Percentiles rank a stretch among this genome's conserved stretches.
Conservation (phyloP, 352 stramenopile species). For the Blastocystis hominis region DNA sequence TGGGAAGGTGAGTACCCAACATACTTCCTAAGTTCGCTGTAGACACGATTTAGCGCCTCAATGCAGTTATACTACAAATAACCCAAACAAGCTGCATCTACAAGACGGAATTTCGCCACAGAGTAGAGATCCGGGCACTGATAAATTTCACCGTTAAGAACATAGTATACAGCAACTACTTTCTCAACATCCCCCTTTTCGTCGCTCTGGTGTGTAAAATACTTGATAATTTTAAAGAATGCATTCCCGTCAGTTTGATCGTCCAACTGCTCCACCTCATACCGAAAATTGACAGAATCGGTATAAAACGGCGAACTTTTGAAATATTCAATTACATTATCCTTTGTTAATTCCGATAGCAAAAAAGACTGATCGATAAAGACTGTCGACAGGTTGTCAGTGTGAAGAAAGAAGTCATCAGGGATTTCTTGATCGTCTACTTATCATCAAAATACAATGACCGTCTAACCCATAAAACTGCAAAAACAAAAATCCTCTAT, state of each 20-base stretch:
- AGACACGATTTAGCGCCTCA: neutral
- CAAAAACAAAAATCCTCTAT: neutral
- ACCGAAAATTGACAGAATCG: neutral
- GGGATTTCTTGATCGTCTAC: neutral
- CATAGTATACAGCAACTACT: conserved; percentile 15
- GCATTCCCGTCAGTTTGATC: neutral
- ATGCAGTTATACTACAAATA: conserved; percentile 44
- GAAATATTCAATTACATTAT: conserved; percentile 30
- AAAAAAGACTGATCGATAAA: conserved; percentile 21
- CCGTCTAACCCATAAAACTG: neutral
- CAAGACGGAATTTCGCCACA: conserved; percentile 17
- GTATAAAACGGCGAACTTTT: conserved; percentile 2
- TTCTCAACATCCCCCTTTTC: neutral
- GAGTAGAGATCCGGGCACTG: conserved; percentile 42
- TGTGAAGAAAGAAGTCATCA: neutral
- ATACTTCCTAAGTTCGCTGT: conserved; percentile 20
- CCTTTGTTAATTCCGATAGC: neutral
- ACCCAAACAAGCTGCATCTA: neutral
- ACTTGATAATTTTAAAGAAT: conserved; percentile 41
- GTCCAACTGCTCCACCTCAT: neutral
- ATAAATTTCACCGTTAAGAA: conserved; percentile 19
- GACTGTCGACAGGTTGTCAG: neutral
- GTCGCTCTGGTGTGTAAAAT: neutral
- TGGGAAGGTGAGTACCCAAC: neutral
- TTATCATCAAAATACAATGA: neutral